Evolutionary conservation across 2,329 filamentous ascomycete species (phyloP), one percentile per base, ranked within the genome.

Genomic region (Gyromitra esculenta): DNA sequence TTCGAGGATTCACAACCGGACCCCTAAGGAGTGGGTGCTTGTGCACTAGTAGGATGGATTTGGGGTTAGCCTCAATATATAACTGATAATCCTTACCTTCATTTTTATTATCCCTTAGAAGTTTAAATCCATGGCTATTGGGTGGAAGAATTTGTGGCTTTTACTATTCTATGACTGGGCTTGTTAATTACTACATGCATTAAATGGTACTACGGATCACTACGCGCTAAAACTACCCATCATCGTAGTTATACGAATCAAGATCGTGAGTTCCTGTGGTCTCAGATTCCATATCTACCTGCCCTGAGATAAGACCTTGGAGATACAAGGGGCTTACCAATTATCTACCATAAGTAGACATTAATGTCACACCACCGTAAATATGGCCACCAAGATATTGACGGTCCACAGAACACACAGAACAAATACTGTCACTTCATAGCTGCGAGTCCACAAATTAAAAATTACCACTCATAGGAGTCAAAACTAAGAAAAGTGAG

Each of bases 1-100:
- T 77, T 73, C 35, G 63, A 77, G 37, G 72, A 75, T 64, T 71
- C 72, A 25, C 72, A 75, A 21, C 43, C 57, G 66, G 65, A 73
- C 25, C 50, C 31, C 18, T 72, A 45, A 35, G 13, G 18, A 31
- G 41, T 11, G 21, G n/a, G 41, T n/a, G 8, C 25, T 39, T 15
- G 1, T 52, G n/a, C 25, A 21, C 45, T 7, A 65, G 15, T 5
- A 41, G 48, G n/a, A 8, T 7, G 63, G 31, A 18, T 65, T 37
- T 35, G 31, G 25, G 45, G 15, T 54, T 52, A 21, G 35, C 37
- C 39, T 6, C 35, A 56, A 41, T 18, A 18, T 31, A 31, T 43
- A 67, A 9, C n/a, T 31, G 6, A 18, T 39, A 8, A 21, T 35
- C 15, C n/a, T 65, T n/a, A n/a, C 18, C 8, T 25, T 52, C 31